Conservation (phyloP, 2,329 filamentous ascomycete genomes). For the Fusarium austroafricanum region DNA sequence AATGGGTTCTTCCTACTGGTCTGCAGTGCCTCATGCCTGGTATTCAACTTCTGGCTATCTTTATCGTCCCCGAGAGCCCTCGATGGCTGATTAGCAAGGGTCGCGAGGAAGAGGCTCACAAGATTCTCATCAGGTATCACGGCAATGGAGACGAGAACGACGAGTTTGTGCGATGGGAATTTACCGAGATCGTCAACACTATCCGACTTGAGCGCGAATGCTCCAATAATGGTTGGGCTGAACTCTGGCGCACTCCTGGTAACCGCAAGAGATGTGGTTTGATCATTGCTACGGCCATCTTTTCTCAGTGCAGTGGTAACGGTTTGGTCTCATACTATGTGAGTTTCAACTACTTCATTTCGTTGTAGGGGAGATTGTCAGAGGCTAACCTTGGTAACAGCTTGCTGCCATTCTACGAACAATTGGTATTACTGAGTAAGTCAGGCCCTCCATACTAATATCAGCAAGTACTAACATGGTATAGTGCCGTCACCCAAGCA, state of each 20-base stretch:
- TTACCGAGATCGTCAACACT: constrained; percentile 36
- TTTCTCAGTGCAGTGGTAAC: constrained; percentile 42
- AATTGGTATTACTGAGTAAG: constrained; percentile 43
- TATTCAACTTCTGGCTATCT: constrained; percentile 37
- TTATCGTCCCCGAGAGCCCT: constrained; percentile 36
- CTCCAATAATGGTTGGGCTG: constrained; percentile 27
- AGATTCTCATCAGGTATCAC: constrained; percentile 41
- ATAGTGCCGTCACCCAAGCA: constrained; percentile 37
- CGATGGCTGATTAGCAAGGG: constrained; percentile 43
- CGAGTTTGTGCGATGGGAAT: constrained; percentile 38
- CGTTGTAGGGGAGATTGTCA: too few species aligned
- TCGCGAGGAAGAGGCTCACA: constrained; percentile 33
- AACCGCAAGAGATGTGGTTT: constrained; percentile 39
- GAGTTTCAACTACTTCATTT: background rate
- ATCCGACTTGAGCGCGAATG: constrained; percentile 35
- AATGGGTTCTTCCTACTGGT: constrained; percentile 40
- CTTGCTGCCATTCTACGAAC: constrained; percentile 38
- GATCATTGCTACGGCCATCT: constrained; percentile 41
- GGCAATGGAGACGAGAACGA: constrained; percentile 31
- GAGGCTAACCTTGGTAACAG: background rate
- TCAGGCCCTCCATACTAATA: too few species aligned
- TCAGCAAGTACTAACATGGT: background rate
- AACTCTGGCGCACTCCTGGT: constrained; percentile 35
- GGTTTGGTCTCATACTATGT: constrained; percentile 43
- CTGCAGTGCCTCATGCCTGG: constrained; percentile 41